Percentiles rank a stretch among this genome's conserved stretches.
phyloP scores from a whole-genome alignment of 169 alveolate genomes.

The Plasmodium relictum region DNA sequence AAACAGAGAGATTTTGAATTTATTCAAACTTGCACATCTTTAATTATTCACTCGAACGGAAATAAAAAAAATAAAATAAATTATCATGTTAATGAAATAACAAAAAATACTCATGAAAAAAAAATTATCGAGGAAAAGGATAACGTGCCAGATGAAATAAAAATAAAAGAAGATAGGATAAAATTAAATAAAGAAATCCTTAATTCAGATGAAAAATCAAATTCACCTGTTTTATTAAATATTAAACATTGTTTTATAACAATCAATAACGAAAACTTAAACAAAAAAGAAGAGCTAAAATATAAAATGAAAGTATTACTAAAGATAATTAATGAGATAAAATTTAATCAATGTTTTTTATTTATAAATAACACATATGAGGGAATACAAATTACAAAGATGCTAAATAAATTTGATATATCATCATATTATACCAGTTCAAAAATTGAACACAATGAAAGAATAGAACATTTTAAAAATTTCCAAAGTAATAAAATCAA shows the following conservation, averaged over 20 bases:
- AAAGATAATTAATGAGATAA: slow-evolving; percentile 46
- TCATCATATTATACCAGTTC: slow-evolving; percentile 81
- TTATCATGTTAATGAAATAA: background rate
- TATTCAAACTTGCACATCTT: slow-evolving; percentile 49
- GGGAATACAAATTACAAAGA: slow-evolving; percentile 54
- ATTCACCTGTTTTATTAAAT: slow-evolving; percentile 39
- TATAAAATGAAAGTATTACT: slow-evolving; percentile 55
- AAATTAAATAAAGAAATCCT: background rate
- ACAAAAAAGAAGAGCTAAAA: slow-evolving; percentile 40
- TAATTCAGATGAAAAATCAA: background rate
- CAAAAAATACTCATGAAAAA: background rate
- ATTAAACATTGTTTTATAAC: slow-evolving; percentile 57
- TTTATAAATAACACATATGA: slow-evolving; percentile 64
- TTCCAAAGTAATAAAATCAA: slow-evolving; percentile 74
- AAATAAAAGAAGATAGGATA: too few relatives aligned
- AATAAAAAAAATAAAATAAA: background rate
- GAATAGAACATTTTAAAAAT: slow-evolving; percentile 58
- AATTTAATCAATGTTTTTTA: slow-evolving; percentile 39
- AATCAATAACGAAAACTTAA: slow-evolving; percentile 35
- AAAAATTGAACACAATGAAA: slow-evolving; percentile 79
- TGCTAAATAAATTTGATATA: slow-evolving; percentile 76
- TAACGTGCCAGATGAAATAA: too few relatives aligned
- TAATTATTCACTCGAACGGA: slow-evolving; percentile 14
- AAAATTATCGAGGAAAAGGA: too few relatives aligned
- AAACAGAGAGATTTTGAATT: slow-evolving; percentile 40